Percentiles rank a stretch among this genome's conserved stretches.
Evolutionary conservation across 495 filamentous ascomycete species (phyloP).

Genomic region (Aspergillus diversus): DNA sequence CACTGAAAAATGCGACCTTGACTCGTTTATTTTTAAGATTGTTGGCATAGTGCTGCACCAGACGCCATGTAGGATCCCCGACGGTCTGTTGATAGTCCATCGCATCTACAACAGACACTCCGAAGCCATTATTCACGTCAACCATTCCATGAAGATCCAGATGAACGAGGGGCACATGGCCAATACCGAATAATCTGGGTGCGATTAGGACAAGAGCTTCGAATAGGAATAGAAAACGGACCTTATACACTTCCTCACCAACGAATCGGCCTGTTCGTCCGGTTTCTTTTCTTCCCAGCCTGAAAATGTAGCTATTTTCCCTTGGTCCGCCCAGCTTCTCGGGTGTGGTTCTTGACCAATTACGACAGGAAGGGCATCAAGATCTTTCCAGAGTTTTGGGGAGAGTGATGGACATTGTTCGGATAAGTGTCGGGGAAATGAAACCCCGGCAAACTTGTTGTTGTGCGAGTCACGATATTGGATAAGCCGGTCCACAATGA

Average conservation of each 20-base stretch:
- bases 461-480: conserved; percentile 9
- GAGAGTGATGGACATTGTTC: conserved; percentile 12
- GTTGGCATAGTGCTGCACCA: conserved; percentile 8
- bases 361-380: conserved; percentile 17
- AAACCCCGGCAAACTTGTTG: conserved; percentile 13
- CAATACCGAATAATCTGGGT: conserved; percentile 18
- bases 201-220: neutral
- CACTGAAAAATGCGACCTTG: conserved; percentile 19
- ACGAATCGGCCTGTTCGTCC: conserved; percentile 21
- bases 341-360: conserved; percentile 4
- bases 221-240: neutral
- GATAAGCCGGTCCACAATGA: neutral
- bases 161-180: conserved; percentile 16
- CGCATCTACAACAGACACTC: conserved; percentile 2
- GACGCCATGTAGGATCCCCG: conserved; percentile 1
- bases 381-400: conserved; percentile 13
- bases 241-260: conserved; percentile 21
- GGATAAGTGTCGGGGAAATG: conserved; percentile 5
- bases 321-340: conserved; percentile 4
- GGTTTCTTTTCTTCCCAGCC: conserved; percentile 16
- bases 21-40: conserved; percentile 11
- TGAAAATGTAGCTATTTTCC: conserved; percentile 12
- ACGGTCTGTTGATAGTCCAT: conserved; percentile 12
- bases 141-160: conserved; percentile 11
- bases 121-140: conserved; percentile 14